A percentile compares a stretch with the other conserved stretches of the same genome.
phyloP scores from a whole-genome alignment of 441 rosid species.

The Pelargonium australe region DNA sequence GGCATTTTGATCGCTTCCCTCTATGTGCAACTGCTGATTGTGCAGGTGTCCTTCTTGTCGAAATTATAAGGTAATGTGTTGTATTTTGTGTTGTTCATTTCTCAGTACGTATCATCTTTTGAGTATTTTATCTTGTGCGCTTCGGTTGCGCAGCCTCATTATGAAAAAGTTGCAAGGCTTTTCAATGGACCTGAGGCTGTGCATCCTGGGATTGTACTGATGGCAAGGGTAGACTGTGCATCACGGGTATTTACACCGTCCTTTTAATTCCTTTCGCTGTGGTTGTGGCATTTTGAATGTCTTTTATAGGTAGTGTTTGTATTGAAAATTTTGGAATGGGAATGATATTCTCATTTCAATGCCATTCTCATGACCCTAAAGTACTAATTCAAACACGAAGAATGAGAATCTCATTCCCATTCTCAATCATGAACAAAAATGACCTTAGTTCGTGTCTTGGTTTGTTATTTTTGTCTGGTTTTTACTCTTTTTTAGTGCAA shows the following conservation, averaged over 20 bases:
- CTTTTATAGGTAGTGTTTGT: too few relatives aligned
- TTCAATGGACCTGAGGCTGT: conserved; percentile 88
- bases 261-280: conserved; percentile 13
- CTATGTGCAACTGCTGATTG: conserved; percentile 20
- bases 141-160: conserved; percentile 63
- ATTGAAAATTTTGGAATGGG: too few relatives aligned
- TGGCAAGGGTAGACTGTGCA: conserved; percentile 95
- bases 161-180: conserved; percentile 90
- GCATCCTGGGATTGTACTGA: conserved; percentile 79
- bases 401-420: too few relatives aligned
- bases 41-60: conserved; percentile 98
- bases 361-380: too few relatives aligned
- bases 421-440: too few relatives aligned
- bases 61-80: conserved; percentile 74
- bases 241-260: conserved; percentile 44
- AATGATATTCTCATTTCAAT: too few relatives aligned
- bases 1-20: conserved; percentile 4
- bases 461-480: too few relatives aligned
- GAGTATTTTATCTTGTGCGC: conserved; percentile 20
- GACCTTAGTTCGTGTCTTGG: too few relatives aligned
- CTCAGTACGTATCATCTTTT: background rate
- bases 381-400: too few relatives aligned
- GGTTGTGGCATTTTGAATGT: background rate
- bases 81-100: conserved; percentile 5
- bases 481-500: too few relatives aligned